Evolutionary conservation across 2,329 filamentous ascomycete genomes (phyloP).

Genomic region (Penicillium polonicum): DNA sequence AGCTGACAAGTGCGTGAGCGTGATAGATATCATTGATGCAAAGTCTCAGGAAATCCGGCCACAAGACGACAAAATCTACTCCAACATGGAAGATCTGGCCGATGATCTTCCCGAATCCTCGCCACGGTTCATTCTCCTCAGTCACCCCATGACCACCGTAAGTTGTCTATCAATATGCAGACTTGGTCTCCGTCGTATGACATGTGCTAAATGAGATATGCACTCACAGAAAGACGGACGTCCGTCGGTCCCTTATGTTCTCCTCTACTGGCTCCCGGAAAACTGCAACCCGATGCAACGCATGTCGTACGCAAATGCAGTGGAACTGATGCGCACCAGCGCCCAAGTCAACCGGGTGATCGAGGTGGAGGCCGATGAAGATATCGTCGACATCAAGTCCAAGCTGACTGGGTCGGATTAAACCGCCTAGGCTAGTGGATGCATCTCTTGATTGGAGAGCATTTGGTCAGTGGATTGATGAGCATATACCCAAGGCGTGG

Average conservation of each 20-base stretch:
- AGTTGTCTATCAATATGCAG: slow-evolving; percentile 25
- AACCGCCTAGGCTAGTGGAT: background rate
- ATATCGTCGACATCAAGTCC: slow-evolving; percentile 76
- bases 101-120: slow-evolving; percentile 92
- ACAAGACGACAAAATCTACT: slow-evolving; percentile 78
- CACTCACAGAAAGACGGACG: slow-evolving; percentile 70
- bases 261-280: slow-evolving; percentile 90
- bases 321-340: slow-evolving; percentile 92
- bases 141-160: slow-evolving; percentile 86
- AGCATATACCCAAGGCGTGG: slow-evolving; percentile 4
- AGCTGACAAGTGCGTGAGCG: slow-evolving; percentile 1
- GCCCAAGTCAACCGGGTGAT: slow-evolving; percentile 86
- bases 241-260: slow-evolving; percentile 84
- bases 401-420: slow-evolving; percentile 50
- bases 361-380: slow-evolving; percentile 77
- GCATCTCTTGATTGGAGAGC: background rate
- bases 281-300: slow-evolving; percentile 83
- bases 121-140: slow-evolving; percentile 84
- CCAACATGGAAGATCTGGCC: slow-evolving; percentile 72
- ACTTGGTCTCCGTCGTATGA: background rate
- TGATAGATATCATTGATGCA: slow-evolving; percentile 82
- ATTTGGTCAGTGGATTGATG: background rate
- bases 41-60: slow-evolving; percentile 85
- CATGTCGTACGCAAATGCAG: slow-evolving; percentile 94
- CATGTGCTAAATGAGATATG: slow-evolving; percentile 1